Conservation (phyloP, 805 yeast genomes). For the Saccharomycopsis sp. region DNA sequence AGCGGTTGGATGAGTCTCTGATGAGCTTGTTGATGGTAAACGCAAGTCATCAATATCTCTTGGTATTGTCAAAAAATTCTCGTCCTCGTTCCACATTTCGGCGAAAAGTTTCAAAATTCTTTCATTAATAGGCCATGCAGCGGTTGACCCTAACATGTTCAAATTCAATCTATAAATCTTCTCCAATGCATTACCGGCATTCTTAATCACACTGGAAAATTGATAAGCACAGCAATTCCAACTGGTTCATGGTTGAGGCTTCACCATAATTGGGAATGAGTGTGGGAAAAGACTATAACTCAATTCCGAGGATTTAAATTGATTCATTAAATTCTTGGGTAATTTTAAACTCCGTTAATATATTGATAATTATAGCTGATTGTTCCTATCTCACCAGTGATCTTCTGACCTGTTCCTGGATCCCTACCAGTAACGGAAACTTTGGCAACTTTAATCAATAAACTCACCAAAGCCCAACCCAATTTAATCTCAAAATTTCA, state of each 20-base stretch:
- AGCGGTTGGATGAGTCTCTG: constrained; percentile 63
- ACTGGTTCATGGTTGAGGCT: constrained; percentile 80
- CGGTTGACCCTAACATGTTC: constrained; percentile 76
- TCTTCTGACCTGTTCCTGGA: constrained; percentile 62
- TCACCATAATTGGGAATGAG: constrained; percentile 82
- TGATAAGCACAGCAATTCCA: constrained; percentile 82
- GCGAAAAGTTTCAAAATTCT: constrained; percentile 61
- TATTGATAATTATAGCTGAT: constrained; percentile 84
- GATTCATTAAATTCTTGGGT: constrained; percentile 60
- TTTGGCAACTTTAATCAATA: constrained; percentile 74
- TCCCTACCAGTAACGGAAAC: constrained; percentile 74
- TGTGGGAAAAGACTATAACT: constrained; percentile 75
- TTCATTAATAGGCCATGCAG: constrained; percentile 91
- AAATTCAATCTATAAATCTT: constrained; percentile 75
- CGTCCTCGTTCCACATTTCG: constrained; percentile 81
- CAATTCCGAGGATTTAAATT: constrained; percentile 58
- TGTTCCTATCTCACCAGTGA: constrained; percentile 80
- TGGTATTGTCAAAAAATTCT: constrained; percentile 68
- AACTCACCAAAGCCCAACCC: constrained; percentile 72
- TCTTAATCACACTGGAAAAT: too few relatives aligned
- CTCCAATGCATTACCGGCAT: constrained; percentile 56
- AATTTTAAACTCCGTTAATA: constrained; percentile 64
- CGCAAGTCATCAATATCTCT: constrained; percentile 39
- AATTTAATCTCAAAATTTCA: constrained; percentile 73
- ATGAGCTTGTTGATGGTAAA: constrained; percentile 51